These are phyloP conservation scores for Arctium lappa DNA, from an alignment of 129 eudicot genomes.

Conservation along the genomic window DNA sequence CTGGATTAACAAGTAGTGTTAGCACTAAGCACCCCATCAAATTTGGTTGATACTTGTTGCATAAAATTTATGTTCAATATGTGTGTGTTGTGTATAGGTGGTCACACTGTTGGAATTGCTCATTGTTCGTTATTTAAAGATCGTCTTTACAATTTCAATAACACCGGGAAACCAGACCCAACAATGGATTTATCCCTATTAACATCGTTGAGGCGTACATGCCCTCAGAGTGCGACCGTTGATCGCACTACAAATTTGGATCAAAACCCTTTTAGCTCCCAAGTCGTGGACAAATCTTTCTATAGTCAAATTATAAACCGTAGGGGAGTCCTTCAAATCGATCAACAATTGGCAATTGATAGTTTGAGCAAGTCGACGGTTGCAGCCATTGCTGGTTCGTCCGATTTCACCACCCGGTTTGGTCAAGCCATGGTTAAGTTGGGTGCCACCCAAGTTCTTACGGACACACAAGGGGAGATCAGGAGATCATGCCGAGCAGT, in stretches of 20 bases:
- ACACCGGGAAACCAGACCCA: slow-evolving; percentile 49
- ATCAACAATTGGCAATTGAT: slow-evolving; percentile 50
- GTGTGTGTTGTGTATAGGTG: slow-evolving; percentile 23
- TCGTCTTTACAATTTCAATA: slow-evolving; percentile 53
- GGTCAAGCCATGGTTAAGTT: slow-evolving; percentile 58
- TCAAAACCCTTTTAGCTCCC: slow-evolving; percentile 43
- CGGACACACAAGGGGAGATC: slow-evolving; percentile 49
- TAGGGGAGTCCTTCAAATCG: slow-evolving; percentile 51
- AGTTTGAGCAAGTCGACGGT: slow-evolving; percentile 31
- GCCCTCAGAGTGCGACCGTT: slow-evolving; percentile 27
- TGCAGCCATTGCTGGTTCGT: slow-evolving; percentile 19
- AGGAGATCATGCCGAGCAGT: slow-evolving; percentile 45
- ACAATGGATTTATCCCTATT: slow-evolving; percentile 32
- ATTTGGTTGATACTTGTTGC: background rate
- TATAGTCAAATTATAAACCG: slow-evolving; percentile 27
- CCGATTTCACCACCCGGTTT: slow-evolving; percentile 35
- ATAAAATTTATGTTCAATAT: background rate
- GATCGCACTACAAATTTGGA: slow-evolving; percentile 37
- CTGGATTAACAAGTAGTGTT: too few species aligned
- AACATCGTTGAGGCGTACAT: slow-evolving; percentile 7
- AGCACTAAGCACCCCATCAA: background rate
- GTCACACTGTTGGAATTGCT: slow-evolving; percentile 55
- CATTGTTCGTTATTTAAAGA: slow-evolving; percentile 47
- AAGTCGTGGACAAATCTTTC: slow-evolving; percentile 46
- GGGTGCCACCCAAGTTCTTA: slow-evolving; percentile 50